A percentile compares a stretch with the other conserved stretches of the same genome.
Evolutionary conservation across 2,329 filamentous ascomycete species (phyloP).

Genomic region (Tothia fuscella): DNA sequence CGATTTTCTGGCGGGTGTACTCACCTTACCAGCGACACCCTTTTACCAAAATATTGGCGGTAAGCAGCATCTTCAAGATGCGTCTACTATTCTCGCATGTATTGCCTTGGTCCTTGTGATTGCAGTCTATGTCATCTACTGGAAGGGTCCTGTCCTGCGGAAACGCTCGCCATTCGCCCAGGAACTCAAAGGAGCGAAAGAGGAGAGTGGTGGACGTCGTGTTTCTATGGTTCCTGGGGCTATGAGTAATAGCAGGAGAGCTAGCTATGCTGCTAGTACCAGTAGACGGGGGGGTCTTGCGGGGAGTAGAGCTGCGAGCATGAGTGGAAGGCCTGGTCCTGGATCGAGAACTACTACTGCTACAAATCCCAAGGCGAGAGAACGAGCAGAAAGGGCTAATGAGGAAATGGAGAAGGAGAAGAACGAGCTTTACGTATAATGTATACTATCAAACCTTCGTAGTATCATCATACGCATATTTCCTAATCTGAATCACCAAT

Average conservation of each 20-base stretch:
- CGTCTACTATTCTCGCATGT: slow-evolving; percentile 44
- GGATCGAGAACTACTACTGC: not conserved
- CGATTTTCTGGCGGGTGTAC: slow-evolving; percentile 61
- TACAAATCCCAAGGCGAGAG: slow-evolving; percentile 1
- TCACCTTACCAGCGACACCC: slow-evolving; percentile 41
- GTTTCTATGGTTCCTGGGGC: slow-evolving; percentile 5
- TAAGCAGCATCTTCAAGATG: slow-evolving; percentile 37
- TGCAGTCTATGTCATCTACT: slow-evolving; percentile 41
- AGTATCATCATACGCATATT: too few species aligned
- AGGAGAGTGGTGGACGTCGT: slow-evolving; percentile 3
- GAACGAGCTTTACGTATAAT: too few species aligned
- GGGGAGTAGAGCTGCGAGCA: not conserved
- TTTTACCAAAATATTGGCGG: slow-evolving; percentile 11
- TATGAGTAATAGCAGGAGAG: slow-evolving; percentile 2
- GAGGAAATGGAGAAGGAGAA: slow-evolving; percentile 4
- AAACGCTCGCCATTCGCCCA: slow-evolving; percentile 43
- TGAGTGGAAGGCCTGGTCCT: not conserved
- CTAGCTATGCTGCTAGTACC: slow-evolving; percentile 3
- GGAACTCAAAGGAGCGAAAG: slow-evolving; percentile 18
- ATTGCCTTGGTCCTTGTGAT: slow-evolving; percentile 36
- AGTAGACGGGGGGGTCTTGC: slow-evolving; percentile 3
- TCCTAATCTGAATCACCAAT: too few species aligned
- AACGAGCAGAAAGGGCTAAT: slow-evolving; percentile 3
- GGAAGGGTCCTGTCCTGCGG: slow-evolving; percentile 43
- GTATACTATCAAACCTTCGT: too few species aligned